Evolutionary conservation across 192 early-diverging fungal species (phyloP).

Genomic region (Backusella australiensis): DNA sequence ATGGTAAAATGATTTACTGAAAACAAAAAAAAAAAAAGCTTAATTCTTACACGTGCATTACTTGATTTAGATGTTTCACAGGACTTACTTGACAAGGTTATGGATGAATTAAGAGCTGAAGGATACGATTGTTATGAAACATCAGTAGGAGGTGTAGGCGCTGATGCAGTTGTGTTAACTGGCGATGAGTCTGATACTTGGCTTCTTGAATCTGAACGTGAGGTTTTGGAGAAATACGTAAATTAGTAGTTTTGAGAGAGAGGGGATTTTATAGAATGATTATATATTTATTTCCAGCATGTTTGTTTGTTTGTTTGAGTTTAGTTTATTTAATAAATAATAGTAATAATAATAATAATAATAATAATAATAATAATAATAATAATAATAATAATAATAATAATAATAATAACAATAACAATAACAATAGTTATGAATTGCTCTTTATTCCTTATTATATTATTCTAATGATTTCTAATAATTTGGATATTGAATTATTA

Average conservation of each 20-base stretch:
- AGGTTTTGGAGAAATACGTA: slow-evolving; percentile 10
- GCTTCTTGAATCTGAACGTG: slow-evolving; percentile 10
- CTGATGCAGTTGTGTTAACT: slow-evolving; percentile 32
- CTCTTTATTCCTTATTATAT: no score
- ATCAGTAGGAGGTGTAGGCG: slow-evolving; percentile 67
- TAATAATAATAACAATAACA: neutral
- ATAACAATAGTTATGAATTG: neutral
- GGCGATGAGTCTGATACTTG: slow-evolving; percentile 12
- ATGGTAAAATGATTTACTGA: slow-evolving; percentile 42
- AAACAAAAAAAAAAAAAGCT: neutral
- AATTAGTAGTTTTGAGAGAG: neutral
- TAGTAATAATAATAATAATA: neutral
- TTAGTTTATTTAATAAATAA: neutral
- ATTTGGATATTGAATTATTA: neutral
- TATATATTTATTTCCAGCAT: neutral
- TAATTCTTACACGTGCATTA: neutral
- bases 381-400: neutral
- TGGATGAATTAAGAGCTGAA: slow-evolving; percentile 46
- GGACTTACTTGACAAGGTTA: slow-evolving; percentile 42
- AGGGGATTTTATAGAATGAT: neutral
- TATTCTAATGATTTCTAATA: no score
- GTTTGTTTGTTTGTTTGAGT: neutral
- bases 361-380: neutral
- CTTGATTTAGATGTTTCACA: slow-evolving; percentile 33
- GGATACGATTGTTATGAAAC: slow-evolving; percentile 76